A percentile compares a stretch with the other conserved stretches of the same genome.
Evolutionary conservation across 768 basidiomycete genomes (phyloP).

Genomic region (Pilatotrama ljubarskyi): DNA sequence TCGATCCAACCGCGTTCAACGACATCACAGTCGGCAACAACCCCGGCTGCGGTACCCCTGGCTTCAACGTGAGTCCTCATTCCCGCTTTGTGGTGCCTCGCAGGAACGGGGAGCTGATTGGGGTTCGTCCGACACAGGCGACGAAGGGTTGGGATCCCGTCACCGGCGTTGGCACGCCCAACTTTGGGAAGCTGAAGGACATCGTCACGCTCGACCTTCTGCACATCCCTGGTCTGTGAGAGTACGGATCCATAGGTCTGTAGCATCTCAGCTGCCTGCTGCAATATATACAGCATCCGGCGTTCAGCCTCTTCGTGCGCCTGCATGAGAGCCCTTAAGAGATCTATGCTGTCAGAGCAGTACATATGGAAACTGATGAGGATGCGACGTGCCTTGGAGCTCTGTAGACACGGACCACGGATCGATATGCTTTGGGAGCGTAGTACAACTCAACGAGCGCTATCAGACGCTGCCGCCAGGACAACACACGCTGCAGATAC

Average conservation of each 20-base stretch:
- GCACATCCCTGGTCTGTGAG: not conserved
- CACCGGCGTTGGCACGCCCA: constrained; percentile 36
- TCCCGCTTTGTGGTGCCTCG: not conserved
- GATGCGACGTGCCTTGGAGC: too few relatives aligned
- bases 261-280: not conserved
- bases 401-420: too few relatives aligned
- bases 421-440: too few relatives aligned
- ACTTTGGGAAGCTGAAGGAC: constrained; percentile 33
- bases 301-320: too few relatives aligned
- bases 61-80: constrained; percentile 32
- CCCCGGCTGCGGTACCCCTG: constrained; percentile 40
- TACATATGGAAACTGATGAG: too few relatives aligned
- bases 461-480: not conserved
- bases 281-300: too few relatives aligned
- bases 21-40: constrained; percentile 39
- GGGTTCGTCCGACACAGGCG: constrained; percentile 22
- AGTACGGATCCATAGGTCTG: not conserved
- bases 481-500: constrained; percentile 6
- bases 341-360: too few relatives aligned
- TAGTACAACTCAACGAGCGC: too few relatives aligned
- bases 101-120: constrained; percentile 12
- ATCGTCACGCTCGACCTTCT: constrained; percentile 23
- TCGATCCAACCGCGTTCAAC: constrained; percentile 31
- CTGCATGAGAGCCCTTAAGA: too few relatives aligned
- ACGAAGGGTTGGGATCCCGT: constrained; percentile 39